Evolutionary conservation across 768 basidiomycete species (phyloP), one percentile per base, ranked within the genome.

Genomic region (Lentinula sp.): DNA sequence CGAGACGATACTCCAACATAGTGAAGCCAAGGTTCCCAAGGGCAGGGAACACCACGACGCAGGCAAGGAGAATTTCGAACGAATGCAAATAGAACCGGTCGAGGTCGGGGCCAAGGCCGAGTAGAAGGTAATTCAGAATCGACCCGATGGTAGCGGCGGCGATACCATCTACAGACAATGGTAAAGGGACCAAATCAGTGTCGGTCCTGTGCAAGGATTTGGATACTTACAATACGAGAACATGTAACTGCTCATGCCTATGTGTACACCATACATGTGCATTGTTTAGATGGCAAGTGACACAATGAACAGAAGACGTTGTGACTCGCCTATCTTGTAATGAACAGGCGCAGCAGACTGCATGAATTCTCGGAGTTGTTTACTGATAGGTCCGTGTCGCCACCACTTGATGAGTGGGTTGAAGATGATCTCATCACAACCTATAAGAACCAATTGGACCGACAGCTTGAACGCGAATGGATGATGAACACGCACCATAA

Each of bases 391-490:
- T 2, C 93, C 93, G 56, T 78, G 71, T 57, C 76, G 75, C 82
- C 85, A 87, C 93, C 92, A 95, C 37, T 82, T 73, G 57, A 86
- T 78, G 56, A 95, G 57, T 0, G 94, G 94, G 68, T 93, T 88
- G 79, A 95, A 93, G 65, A 94, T 83, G 60, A 95, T 84, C 74
- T 90, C 88, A 65, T 85, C 85, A 66, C 85, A 87, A 1, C 85
- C 79, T 79, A 62, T 42, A 37, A 4, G 23, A 74, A 39, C 36
- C 48, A 12, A 39, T 33, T 59, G 61, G 55, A 53, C 9, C 6
- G 46, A 39, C 42, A 20, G 53, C 4, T 55, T 18, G 45, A 32
- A 9, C 15, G 4, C 6, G 32, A 28, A 46, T 9, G 23, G 18
- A 4, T 33, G 6, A 32, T 10, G 33, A 28, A 39, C 7, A 69